Evolutionary conservation across 73 alveolate genomes (phyloP), one percentile per base, ranked within the genome.

Genomic region (Paraurostyla sp.): DNA sequence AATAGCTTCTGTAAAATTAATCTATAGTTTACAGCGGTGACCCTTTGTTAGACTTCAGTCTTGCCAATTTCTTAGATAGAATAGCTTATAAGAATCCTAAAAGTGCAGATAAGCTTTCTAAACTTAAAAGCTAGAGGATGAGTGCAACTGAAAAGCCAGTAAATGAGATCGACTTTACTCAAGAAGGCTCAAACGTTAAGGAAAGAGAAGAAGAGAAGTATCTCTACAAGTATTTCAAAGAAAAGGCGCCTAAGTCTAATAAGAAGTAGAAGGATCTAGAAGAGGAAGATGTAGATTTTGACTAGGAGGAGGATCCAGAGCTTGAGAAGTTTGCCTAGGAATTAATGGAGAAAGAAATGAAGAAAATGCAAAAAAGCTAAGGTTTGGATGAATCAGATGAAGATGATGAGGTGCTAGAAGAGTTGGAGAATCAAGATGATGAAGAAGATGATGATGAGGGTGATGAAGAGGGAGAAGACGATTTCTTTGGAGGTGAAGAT

Each of bases 21-120:
- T 81, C 78, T 6, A 89, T 97, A 0, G 87, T 90, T 36, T 97
- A 96, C 85, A 89, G 93, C 42, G 99, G 99, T 6, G 98, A 97
- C 83, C 99, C 99, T 27, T 86, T 97, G 56, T 85, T 92, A 23
- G 99, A 97, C 75, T 97, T 97, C 75, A 73, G 98, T 27, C 82
- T 96, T 30, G 96, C 93, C 50, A 97, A 97, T 92, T 95, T 97
- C 89, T 58, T 97, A 0, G 99, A 97, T 84, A 86, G 97, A 51
- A 92, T 97, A 41, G 87, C 94, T 76, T 80, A 93, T 57, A 95
- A 96, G 85, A 95, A 96, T 81, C 97, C 99, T 35, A 97, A 97
- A 87, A 88, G 95, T 58, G 84, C 89, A 54, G 94, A 78, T 13
- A 88, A 80, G 49, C 59, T 89, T 0, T 85, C 85, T 46, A 97